These are phyloP conservation scores for Nemophila menziesii DNA, from an alignment of 257 asterid species.

Conservation along the genomic window DNA sequence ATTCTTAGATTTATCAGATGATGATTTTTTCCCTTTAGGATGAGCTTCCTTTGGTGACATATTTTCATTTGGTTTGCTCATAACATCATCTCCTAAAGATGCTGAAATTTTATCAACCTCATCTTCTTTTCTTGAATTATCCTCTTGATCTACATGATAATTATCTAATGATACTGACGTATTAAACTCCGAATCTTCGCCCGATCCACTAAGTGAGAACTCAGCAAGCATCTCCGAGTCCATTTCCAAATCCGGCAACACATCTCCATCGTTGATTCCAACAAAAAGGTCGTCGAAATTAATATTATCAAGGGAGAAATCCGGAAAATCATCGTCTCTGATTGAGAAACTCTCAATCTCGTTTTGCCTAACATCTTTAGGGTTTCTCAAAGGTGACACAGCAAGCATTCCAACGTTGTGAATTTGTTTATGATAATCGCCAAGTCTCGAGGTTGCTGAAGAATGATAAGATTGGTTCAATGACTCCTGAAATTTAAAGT, in stretches of 20 bases:
- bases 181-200: constrained; percentile 27
- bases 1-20: constrained; percentile 28
- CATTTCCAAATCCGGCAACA: constrained; percentile 73
- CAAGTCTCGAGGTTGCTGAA: too few relatives aligned
- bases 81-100: constrained; percentile 26
- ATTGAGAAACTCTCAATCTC: constrained; percentile 36
- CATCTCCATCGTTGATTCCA: constrained; percentile 54
- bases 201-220: constrained; percentile 32
- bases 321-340: constrained; percentile 35
- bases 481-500: neutral
- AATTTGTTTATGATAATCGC: too few relatives aligned
- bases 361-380: constrained; percentile 31
- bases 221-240: constrained; percentile 63
- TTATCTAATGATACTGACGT: constrained; percentile 8
- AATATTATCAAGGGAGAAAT: constrained; percentile 58
- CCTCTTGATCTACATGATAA: constrained; percentile 5
- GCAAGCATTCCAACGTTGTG: constrained; percentile 42
- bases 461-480: too few relatives aligned
- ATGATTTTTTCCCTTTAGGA: constrained; percentile 39
- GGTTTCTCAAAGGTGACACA: constrained; percentile 41
- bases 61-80: constrained; percentile 19
- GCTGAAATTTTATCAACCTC: constrained; percentile 16
- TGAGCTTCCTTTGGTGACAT: constrained; percentile 17
- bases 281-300: constrained; percentile 69
- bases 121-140: constrained; percentile 22